Evolutionary conservation across 768 basidiomycete genomes (phyloP), one percentile per base, ranked within the genome.

Genomic region (Russula dissimulans): DNA sequence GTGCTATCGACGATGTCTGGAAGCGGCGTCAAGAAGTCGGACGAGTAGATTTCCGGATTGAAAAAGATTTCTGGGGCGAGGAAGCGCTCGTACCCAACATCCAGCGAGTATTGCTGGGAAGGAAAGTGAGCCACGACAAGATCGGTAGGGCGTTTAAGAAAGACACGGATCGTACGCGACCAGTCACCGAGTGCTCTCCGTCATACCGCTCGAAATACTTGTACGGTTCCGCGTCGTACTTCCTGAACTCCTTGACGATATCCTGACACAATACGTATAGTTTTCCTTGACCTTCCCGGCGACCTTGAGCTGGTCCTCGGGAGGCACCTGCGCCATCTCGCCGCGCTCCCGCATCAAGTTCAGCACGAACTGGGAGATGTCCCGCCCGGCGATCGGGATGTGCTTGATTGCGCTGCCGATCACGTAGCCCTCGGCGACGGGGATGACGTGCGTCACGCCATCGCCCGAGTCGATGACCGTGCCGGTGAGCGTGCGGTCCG

Each of bases 391-490:
- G 68, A 98, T 95, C 52, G 97, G 97, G 69, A 99, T 94, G 70
- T 97, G 93, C 74, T 97, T 97, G 81, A 99, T 97, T 1, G 95
- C 91, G 67, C 91, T 95, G 26, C 97, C 97, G 69, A 99, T 97
- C 66, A 99, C 97, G 72, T 98, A 99, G 47, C 97, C 97, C 69
- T 98, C 97, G 29, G 95, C 95, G 57, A 83, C 86, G 56, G 89
- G 88, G 69, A 98, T 98, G 60, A 98, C 95, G 75, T 98, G 97
- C 4, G 97, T 98, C 44, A 99, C 97, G 78, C 97, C 97, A 71
- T 99, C 97, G 59, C 97, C 97, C 38, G 95, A 97, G 74, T 98
- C 97, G 70, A 98, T 93, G 69, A 98, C 97, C 0, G 97, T 97
- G 53, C 97, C 97, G 0, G 94, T 97, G 57, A 95, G 81, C 1